A percentile compares a stretch with the other conserved stretches of the same genome.
Conservation (phyloP, 2,329 filamentous ascomycete species). For the Colletotrichum phormii region DNA sequence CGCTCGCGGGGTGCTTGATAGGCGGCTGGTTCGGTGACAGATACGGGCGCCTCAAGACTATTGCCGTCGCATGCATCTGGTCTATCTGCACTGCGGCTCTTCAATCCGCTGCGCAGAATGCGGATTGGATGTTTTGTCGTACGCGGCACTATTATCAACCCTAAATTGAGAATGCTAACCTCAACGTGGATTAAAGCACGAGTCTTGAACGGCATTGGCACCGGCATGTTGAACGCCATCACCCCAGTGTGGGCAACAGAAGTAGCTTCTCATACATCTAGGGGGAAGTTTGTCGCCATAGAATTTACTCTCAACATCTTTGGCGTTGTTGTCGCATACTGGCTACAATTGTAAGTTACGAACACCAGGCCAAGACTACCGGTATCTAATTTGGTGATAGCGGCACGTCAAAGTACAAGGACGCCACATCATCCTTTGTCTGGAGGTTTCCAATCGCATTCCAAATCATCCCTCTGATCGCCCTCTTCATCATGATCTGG, state of each 20-base stretch:
- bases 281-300: slow-evolving; percentile 77
- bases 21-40: slow-evolving; percentile 75
- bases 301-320: slow-evolving; percentile 75
- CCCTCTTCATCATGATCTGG: slow-evolving; percentile 68
- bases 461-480: slow-evolving; percentile 73
- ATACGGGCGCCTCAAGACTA: slow-evolving; percentile 72
- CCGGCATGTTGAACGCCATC: slow-evolving; percentile 77
- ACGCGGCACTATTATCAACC: slow-evolving; percentile 48
- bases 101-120: slow-evolving; percentile 74
- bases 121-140: slow-evolving; percentile 74
- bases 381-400: slow-evolving; percentile 25
- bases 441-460: slow-evolving; percentile 79
- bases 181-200: slow-evolving; percentile 55
- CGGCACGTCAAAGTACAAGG: slow-evolving; percentile 50
- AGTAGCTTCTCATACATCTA: slow-evolving; percentile 73
- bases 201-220: slow-evolving; percentile 73
- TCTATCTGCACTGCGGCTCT: slow-evolving; percentile 70
- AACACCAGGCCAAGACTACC: neutral
- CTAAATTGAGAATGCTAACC: neutral
- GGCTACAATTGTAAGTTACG: slow-evolving; percentile 60
- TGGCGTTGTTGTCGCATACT: slow-evolving; percentile 61
- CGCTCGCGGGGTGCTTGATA: slow-evolving; percentile 70
- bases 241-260: slow-evolving; percentile 80
- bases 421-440: slow-evolving; percentile 66
- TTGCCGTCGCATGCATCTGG: slow-evolving; percentile 69